Evolutionary conservation across 805 yeast genomes (phyloP).

Genomic region (Yarrowia deformans): DNA sequence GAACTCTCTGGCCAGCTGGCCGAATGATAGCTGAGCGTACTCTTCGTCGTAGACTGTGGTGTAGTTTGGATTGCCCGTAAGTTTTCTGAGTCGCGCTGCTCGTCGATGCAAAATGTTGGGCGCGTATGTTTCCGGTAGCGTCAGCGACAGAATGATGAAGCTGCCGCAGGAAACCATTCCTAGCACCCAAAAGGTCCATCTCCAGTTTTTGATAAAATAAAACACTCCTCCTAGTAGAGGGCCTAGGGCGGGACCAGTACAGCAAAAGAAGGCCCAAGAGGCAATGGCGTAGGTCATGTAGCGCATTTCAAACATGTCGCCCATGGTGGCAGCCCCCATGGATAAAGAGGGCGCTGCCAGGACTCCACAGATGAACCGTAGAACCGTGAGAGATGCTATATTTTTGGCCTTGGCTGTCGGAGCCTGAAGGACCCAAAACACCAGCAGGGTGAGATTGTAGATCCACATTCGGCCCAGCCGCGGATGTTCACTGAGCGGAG

Average conservation of each 20-base stretch:
- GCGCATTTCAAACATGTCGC: slow-evolving; percentile 57
- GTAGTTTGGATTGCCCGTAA: slow-evolving; percentile 58
- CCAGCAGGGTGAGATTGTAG: slow-evolving; percentile 56
- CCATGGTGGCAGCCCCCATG: slow-evolving; percentile 73
- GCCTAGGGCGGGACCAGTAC: slow-evolving; percentile 62
- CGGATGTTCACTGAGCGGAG: slow-evolving; percentile 63
- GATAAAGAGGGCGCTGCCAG: slow-evolving; percentile 85
- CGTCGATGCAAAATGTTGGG: slow-evolving; percentile 57
- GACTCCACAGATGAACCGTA: slow-evolving; percentile 75
- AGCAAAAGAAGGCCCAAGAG: slow-evolving; percentile 61
- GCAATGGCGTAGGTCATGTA: slow-evolving; percentile 58
- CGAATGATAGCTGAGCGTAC: slow-evolving; percentile 47
- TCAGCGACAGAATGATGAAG: slow-evolving; percentile 51
- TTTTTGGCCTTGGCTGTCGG: slow-evolving; percentile 60
- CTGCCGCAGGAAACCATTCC: slow-evolving; percentile 52
- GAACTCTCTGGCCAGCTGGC: slow-evolving; percentile 40
- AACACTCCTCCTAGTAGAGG: slow-evolving; percentile 64
- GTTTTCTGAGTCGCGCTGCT: slow-evolving; percentile 57
- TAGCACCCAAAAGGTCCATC: slow-evolving; percentile 60
- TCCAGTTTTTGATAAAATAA: slow-evolving; percentile 58
- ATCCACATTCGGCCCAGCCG: slow-evolving; percentile 60
- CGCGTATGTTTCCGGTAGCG: slow-evolving; percentile 61
- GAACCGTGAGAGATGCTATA: slow-evolving; percentile 58
- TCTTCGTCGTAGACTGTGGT: slow-evolving; percentile 55
- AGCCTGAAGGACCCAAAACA: slow-evolving; percentile 61